phyloP scores from a whole-genome alignment of 768 basidiomycete genomes.

The Mrakia gelida region DNA sequence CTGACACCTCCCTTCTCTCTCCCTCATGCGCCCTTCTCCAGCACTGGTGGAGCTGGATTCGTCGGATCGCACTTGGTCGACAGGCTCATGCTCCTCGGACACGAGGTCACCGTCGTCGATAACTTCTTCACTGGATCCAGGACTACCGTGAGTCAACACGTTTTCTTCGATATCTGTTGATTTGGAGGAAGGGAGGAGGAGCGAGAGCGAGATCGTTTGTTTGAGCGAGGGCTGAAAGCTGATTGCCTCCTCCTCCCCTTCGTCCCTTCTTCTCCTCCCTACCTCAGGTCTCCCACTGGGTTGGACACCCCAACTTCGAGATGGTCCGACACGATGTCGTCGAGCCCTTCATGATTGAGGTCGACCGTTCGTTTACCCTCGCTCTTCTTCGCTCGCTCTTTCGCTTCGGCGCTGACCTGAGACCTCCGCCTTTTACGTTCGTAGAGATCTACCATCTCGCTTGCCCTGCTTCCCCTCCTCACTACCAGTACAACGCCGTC shows the following conservation, averaged over 20 bases:
- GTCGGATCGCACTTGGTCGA: constrained; percentile 97
- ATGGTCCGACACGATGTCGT: constrained; percentile 96
- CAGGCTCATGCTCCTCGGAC: constrained; percentile 93
- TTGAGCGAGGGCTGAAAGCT: neutral
- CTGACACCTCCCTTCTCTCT: neutral
- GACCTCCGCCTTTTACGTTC: constrained; percentile 4
- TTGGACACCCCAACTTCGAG: constrained; percentile 97
- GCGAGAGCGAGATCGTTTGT: no score
- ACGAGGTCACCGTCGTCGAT: constrained; percentile 94
- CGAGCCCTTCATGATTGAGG: constrained; percentile 97
- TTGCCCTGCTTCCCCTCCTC: constrained; percentile 93
- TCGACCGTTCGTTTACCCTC: constrained; percentile 76
- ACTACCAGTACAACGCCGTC: constrained; percentile 96
- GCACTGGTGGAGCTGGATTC: constrained; percentile 99
- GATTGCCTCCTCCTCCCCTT: neutral
- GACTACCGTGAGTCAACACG: constrained; percentile 76
- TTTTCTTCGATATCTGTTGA: neutral
- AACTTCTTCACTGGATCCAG: constrained; percentile 99
- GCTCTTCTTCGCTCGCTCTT: neutral
- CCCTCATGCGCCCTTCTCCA: neutral
- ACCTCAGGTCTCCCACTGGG: constrained; percentile 42
- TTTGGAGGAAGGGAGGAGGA: no score
- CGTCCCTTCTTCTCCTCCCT: neutral
- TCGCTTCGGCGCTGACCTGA: neutral
- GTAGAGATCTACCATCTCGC: constrained; percentile 97